A percentile compares a stretch with the other conserved stretches of the same genome.
Evolutionary conservation across 352 stramenopile genomes (phyloP).

Genomic region (Phytophthora europaea): DNA sequence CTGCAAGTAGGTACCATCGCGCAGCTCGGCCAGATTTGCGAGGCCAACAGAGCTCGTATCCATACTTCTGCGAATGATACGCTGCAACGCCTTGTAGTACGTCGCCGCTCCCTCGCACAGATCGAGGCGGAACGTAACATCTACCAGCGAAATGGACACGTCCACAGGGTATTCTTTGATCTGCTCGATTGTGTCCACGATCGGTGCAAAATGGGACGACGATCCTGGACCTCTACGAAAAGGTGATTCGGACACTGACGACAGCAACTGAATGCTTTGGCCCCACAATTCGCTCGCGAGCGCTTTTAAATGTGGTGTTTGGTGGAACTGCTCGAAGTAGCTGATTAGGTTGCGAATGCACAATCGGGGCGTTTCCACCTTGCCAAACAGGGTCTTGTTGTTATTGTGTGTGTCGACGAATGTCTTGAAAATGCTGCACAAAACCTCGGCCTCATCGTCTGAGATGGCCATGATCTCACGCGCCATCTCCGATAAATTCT

Average conservation of each 20-base stretch:
- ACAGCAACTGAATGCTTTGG: constrained; percentile 58
- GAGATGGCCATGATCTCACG: constrained; percentile 60
- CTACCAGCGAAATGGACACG: constrained; percentile 70
- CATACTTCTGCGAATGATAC: constrained; percentile 76
- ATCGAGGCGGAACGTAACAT: constrained; percentile 74
- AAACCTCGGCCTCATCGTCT: constrained; percentile 55
- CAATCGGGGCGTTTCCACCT: constrained; percentile 48
- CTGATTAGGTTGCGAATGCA: constrained; percentile 73
- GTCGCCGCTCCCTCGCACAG: constrained; percentile 63
- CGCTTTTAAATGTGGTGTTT: constrained; percentile 51
- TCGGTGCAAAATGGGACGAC: constrained; percentile 31
- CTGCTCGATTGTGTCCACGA: constrained; percentile 64
- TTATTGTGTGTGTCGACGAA: constrained; percentile 58
- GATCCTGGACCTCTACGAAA: constrained; percentile 13
- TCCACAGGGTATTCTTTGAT: constrained; percentile 78
- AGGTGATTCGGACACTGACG: constrained; percentile 35
- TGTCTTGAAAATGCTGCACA: constrained; percentile 63
- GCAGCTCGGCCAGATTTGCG: constrained; percentile 62
- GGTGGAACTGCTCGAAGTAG: constrained; percentile 74
- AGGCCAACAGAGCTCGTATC: constrained; percentile 68
- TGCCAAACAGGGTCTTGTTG: constrained; percentile 64
- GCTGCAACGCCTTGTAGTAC: constrained; percentile 69
- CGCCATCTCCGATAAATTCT: constrained; percentile 50
- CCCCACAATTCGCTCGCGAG: constrained; percentile 67
- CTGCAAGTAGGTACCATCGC: constrained; percentile 68